These are phyloP conservation scores for Hymenochaete sp. DNA, from an alignment of 1,284 basidiomycete genomes.

Conservation along the genomic window DNA sequence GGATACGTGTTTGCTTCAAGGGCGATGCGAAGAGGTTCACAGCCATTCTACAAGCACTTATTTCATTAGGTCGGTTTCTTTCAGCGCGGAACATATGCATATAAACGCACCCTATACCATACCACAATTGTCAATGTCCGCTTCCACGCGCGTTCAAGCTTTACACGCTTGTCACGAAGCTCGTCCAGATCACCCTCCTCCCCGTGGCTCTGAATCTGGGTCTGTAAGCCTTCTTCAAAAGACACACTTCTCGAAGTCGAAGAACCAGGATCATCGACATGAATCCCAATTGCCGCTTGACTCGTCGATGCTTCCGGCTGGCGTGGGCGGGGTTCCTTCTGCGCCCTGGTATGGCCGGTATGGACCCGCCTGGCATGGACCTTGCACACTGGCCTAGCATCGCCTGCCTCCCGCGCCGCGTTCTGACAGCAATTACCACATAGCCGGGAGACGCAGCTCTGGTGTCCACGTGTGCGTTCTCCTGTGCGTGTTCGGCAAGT, in stretches of 20 bases:
- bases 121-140: slow-evolving; percentile 53
- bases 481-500: slow-evolving; percentile 17
- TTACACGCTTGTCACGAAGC: slow-evolving; percentile 13
- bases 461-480: slow-evolving; percentile 17
- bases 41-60: slow-evolving; percentile 44
- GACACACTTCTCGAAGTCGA: not conserved
- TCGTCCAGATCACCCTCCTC: slow-evolving; percentile 10
- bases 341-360: slow-evolving; percentile 12
- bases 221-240: not conserved
- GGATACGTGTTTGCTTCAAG: slow-evolving; percentile 55
- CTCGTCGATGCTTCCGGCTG: not conserved
- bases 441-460: slow-evolving; percentile 15
- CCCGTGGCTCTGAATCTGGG: not conserved
- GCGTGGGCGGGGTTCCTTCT: not conserved
- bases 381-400: slow-evolving; percentile 17
- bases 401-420: slow-evolving; percentile 11
- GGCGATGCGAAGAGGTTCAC: slow-evolving; percentile 51
- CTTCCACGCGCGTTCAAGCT: slow-evolving; percentile 16
- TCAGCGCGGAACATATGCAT: no score
- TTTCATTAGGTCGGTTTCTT: no score
- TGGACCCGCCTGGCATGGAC: slow-evolving; percentile 17
- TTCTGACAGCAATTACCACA: slow-evolving; percentile 18
- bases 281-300: not conserved
- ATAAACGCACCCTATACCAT: slow-evolving; percentile 49
- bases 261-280: not conserved